A percentile compares a stretch with the other conserved stretches of the same genome.
Evolutionary conservation across 2,329 filamentous ascomycete species (phyloP).

Genomic region (Sclerotiophoma versabilis): DNA sequence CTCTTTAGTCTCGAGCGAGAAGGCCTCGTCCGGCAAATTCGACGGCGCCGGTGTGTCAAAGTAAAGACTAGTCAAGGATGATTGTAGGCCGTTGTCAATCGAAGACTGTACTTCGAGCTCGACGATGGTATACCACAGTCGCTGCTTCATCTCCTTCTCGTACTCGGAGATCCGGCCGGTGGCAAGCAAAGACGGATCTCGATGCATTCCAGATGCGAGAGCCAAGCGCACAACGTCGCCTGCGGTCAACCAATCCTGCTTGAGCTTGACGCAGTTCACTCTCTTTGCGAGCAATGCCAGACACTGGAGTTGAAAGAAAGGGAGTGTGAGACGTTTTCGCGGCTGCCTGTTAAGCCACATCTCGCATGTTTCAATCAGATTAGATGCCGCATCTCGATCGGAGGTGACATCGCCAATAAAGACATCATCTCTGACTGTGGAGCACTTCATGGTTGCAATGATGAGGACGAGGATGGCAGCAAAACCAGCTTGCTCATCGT

Average conservation of each 20-base stretch:
- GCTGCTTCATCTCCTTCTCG: constrained; percentile 61
- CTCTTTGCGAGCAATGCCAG: constrained; percentile 60
- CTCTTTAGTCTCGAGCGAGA: constrained; percentile 40
- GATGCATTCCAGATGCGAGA: constrained; percentile 62
- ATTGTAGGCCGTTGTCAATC: constrained; percentile 62
- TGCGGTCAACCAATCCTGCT: constrained; percentile 61
- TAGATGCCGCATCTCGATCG: constrained; percentile 49
- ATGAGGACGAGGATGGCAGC: constrained; percentile 53
- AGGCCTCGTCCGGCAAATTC: constrained; percentile 60
- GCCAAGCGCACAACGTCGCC: constrained; percentile 61
- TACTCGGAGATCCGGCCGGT: constrained; percentile 47
- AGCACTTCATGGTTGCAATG: constrained; percentile 48
- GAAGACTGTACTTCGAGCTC: constrained; percentile 65
- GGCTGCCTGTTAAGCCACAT: constrained; percentile 55
- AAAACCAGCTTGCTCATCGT: constrained; percentile 39
- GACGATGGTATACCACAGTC: constrained; percentile 64
- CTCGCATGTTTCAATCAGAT: constrained; percentile 51
- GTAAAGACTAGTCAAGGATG: constrained; percentile 51
- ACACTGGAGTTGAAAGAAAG: constrained; percentile 60
- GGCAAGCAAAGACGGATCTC: constrained; percentile 52
- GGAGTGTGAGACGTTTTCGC: constrained; percentile 61
- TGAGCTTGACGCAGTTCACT: constrained; percentile 60
- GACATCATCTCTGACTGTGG: constrained; percentile 40
- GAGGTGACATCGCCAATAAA: constrained; percentile 55
- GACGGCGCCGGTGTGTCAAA: constrained; percentile 59